Evolutionary conservation across 2,329 filamentous ascomycete genomes (phyloP).

Genomic region (Gaeumannomyces tritici): DNA sequence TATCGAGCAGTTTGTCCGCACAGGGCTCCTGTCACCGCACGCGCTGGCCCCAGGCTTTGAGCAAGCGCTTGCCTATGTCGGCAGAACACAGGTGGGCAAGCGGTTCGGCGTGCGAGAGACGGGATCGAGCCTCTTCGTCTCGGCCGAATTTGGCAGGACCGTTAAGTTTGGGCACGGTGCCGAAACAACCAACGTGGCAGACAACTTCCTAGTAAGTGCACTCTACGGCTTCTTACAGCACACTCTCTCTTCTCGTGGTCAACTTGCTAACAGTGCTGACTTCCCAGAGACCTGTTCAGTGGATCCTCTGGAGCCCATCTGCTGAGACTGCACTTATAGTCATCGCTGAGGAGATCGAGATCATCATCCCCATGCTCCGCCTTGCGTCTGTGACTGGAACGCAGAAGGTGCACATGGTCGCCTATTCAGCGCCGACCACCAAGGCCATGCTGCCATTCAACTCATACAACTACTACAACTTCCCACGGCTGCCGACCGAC

Average conservation of each 20-base stretch:
- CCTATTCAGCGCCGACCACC: constrained; percentile 51
- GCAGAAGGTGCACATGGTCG: constrained; percentile 21
- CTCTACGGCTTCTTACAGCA: too few relatives aligned
- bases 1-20: too few relatives aligned
- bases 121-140: constrained; percentile 22
- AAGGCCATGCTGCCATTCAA: constrained; percentile 51
- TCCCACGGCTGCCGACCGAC: constrained; percentile 32
- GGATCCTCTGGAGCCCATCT: constrained; percentile 45
- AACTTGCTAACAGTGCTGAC: constrained; percentile 1
- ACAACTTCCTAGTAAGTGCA: constrained; percentile 23
- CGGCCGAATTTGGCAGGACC: constrained; percentile 37
- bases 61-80: too few relatives aligned
- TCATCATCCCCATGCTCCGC: constrained; percentile 35
- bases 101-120: background rate
- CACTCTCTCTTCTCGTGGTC: too few relatives aligned
- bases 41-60: too few relatives aligned
- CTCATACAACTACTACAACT: constrained; percentile 36
- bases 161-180: constrained; percentile 18
- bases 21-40: too few relatives aligned
- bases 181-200: too few relatives aligned
- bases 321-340: constrained; percentile 43
- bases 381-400: background rate
- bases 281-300: constrained; percentile 40
- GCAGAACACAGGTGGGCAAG: too few relatives aligned
- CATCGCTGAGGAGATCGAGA: constrained; percentile 54